A percentile compares a stretch with the other conserved stretches of the same genome.
Conservation (phyloP, 257 asterid genomes). For the Przewalskia tangutica region DNA sequence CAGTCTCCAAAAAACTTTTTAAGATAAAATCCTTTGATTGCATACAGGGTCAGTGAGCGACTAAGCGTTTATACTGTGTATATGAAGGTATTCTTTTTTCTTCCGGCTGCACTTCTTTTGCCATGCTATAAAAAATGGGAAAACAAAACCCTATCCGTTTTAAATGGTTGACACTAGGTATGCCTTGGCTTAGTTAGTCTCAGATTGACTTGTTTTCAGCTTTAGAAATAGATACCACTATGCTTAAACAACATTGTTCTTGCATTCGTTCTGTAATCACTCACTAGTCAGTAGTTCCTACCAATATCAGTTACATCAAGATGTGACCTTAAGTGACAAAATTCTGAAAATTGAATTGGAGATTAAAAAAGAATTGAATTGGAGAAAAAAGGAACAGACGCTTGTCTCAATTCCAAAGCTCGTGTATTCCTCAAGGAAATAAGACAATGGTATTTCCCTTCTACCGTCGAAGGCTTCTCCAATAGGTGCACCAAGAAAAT, state of each 20-base stretch:
- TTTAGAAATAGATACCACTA: background rate
- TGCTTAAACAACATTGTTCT: background rate
- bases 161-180: background rate
- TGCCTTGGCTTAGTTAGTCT: background rate
- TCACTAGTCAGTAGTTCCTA: background rate
- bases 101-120: background rate
- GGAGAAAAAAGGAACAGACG: background rate
- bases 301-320: background rate
- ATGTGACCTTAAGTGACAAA: background rate
- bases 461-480: background rate
- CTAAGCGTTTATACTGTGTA: background rate
- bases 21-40: background rate
- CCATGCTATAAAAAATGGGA: background rate
- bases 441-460: background rate
- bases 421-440: background rate
- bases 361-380: background rate
- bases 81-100: background rate
- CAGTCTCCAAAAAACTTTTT: background rate
- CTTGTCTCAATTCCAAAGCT: background rate
- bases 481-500: background rate
- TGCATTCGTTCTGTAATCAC: background rate
- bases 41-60: background rate
- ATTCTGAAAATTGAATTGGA: background rate
- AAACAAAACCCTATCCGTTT: background rate
- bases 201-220: background rate